These are phyloP conservation scores for Hypoxylon rubiginosum DNA, from an alignment of 2,329 filamentous ascomycete genomes.

Conservation along the genomic window DNA sequence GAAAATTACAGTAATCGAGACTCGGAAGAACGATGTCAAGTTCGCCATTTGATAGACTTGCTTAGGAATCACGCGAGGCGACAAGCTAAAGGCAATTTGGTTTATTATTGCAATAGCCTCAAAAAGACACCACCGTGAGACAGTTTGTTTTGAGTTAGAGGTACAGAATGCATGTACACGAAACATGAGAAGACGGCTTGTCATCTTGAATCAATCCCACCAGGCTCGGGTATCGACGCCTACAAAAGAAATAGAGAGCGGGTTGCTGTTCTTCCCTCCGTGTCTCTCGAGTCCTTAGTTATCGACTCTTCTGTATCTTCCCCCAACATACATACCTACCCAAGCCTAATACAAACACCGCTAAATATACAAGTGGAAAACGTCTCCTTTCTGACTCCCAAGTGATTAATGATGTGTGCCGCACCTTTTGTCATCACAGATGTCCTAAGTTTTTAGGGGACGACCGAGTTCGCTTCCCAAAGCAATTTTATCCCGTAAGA, in stretches of 20 bases:
- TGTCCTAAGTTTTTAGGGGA: background rate
- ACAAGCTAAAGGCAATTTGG: background rate
- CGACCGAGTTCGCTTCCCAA: background rate
- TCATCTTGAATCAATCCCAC: conserved; percentile 27
- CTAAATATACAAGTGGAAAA: conserved; percentile 26
- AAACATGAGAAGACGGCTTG: conserved; percentile 41
- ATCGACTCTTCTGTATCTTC: conserved; percentile 1
- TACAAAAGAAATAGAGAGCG: conserved; percentile 35
- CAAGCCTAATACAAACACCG: conserved; percentile 23
- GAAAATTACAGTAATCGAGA: background rate
- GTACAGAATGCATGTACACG: conserved; percentile 43
- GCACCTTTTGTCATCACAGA: background rate
- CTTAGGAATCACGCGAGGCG: background rate
- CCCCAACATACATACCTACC: background rate
- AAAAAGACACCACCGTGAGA: background rate
- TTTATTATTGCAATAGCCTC: background rate
- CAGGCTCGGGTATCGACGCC: conserved; percentile 38
- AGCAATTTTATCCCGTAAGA: conserved; percentile 38
- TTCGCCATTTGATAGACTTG: background rate
- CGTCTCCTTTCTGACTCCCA: background rate
- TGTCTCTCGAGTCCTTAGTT: conserved; percentile 8
- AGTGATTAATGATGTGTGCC: background rate
- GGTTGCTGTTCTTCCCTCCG: conserved; percentile 24
- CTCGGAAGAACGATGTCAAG: background rate
- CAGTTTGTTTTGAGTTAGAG: conserved; percentile 23